Base-by-base conservation (phyloP, 306 rosid genomes). In the Lathyrus oleraceus region DNA sequence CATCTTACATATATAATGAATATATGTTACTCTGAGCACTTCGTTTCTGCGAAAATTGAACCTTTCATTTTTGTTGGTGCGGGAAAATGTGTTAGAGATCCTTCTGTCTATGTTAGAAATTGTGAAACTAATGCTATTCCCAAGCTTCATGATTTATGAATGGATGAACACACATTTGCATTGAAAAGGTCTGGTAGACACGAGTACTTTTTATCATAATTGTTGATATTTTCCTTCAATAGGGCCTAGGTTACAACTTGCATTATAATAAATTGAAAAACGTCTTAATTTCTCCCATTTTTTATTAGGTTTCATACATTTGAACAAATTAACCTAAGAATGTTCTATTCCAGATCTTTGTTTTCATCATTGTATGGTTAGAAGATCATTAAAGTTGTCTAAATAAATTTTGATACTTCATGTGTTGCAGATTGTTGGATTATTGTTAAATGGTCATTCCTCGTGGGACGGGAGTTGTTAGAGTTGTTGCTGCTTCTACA, bases 121-220 rank as follows among this genome's bases (percentile, higher is more conserved):
- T 91, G 92, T 35, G 97, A 95, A n/a, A 97, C 99, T 48, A 85
- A 86, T 87, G 89, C 97, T 38, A 97, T 94, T 85, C 99, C 91
- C 14, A 94, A 94, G 84, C 89, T 94, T 70, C 84, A 94, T 65
- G 97, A 91, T 82, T 82, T 94, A 87, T 91, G 88, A 68, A 84
- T 85, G 32, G 99, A 89, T 81, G 99, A 91, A 66, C 85, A 84
- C 70, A 35, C 84, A 35, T 72, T 83, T 5, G 71, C 86, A 87
- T 91, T 74, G 96, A 94, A 89, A 97, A 94, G 99, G 99, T 94
- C n/a, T 52, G 83, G 15, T 76, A 51, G 49, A 45, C 58, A 40
- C 36, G 3, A 70, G 21, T 60, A 54, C 57, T 56, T 21, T 21
- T 40, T 3, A 36, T 76, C 32, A 5, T 10, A 27, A 6, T 70